Evolutionary conservation across 345 rosid species (phyloP).

Genomic region (Melaleuca alternifolia): DNA sequence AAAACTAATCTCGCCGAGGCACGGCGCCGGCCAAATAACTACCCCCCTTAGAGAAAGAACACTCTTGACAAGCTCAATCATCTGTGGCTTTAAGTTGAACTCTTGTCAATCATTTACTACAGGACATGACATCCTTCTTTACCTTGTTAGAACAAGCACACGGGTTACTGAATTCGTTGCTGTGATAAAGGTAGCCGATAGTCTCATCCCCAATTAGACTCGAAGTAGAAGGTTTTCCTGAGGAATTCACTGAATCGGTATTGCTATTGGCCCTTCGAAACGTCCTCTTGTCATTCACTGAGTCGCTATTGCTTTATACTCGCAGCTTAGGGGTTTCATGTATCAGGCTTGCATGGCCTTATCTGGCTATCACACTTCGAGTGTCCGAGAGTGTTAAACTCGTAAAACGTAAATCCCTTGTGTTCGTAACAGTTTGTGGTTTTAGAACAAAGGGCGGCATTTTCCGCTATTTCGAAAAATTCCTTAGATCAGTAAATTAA

Average conservation of each 20-base stretch:
- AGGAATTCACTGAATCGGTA: not conserved
- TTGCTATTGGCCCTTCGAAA: not conserved
- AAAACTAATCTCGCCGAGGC: not conserved
- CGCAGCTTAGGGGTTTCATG: not conserved
- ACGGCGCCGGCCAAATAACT: not conserved
- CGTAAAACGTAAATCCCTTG: not conserved
- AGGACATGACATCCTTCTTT: not conserved
- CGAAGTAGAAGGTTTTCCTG: not conserved
- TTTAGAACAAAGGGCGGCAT: not conserved
- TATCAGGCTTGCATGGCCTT: not conserved
- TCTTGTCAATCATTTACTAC: not conserved
- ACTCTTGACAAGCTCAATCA: not conserved
- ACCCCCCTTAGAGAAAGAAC: not conserved
- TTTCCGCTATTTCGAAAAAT: not conserved
- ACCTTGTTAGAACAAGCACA: not conserved
- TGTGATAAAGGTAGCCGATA: not conserved
- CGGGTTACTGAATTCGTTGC: not conserved
- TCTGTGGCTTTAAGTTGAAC: not conserved
- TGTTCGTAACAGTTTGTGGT: not conserved
- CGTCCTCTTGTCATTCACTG: not conserved
- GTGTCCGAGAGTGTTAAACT: not conserved
- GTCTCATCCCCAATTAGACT: not conserved
- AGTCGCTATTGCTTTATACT: not conserved
- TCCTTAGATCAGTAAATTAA: not conserved
- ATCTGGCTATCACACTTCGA: not conserved